phyloP scores from a whole-genome alignment of 805 yeast species.

The Isabelozyma rhagii region DNA sequence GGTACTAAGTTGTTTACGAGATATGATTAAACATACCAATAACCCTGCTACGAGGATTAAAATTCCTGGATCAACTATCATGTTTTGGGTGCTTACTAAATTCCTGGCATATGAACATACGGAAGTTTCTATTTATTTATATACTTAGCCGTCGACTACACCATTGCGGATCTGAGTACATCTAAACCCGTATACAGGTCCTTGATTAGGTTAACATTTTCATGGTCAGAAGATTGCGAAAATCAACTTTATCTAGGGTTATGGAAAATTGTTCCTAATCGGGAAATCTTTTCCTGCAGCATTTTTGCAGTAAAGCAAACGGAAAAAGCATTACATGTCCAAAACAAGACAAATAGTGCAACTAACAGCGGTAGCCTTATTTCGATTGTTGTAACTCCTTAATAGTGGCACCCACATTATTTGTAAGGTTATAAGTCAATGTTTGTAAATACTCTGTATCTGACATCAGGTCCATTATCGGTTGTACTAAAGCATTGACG shows the following conservation, averaged over 20 bases:
- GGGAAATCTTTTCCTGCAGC: not conserved
- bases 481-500: slow-evolving; percentile 7
- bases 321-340: too few species aligned
- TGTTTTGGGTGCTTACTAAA: not conserved
- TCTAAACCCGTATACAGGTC: not conserved
- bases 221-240: not conserved
- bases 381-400: not conserved
- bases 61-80: not conserved
- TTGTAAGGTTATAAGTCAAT: not conserved
- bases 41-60: slow-evolving; percentile 9
- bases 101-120: not conserved
- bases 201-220: slow-evolving; percentile 1
- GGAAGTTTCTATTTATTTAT: not conserved
- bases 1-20: slow-evolving; percentile 10
- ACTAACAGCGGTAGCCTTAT: not conserved
- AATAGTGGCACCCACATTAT: not conserved
- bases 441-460: not conserved
- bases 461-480: not conserved
- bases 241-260: slow-evolving; percentile 1
- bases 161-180: too few species aligned
- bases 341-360: not conserved
- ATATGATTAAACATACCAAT: slow-evolving; percentile 7
- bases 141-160: not conserved
- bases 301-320: not conserved
- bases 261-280: slow-evolving; percentile 5